These are phyloP conservation scores for Coniochaeta sp. DNA, from an alignment of 2,329 filamentous ascomycete genomes.

Conservation along the genomic window DNA sequence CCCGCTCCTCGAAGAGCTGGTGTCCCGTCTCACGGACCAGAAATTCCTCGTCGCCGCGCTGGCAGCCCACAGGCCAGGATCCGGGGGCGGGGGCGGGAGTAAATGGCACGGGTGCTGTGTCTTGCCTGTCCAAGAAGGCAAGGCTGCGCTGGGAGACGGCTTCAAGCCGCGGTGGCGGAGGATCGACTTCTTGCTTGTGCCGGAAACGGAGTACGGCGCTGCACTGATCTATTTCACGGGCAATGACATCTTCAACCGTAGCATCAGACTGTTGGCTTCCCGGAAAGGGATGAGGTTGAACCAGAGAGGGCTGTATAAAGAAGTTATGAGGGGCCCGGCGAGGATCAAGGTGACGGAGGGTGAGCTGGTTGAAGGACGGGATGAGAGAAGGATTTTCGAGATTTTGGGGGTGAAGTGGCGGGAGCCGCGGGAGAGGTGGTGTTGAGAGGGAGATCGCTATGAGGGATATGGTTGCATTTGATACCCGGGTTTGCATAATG, in stretches of 20 bases:
- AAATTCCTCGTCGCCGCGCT: constrained; percentile 66
- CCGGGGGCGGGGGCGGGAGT: constrained; percentile 45
- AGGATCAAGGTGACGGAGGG: constrained; percentile 59
- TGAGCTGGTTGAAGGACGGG: constrained; percentile 61
- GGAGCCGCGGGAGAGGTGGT: constrained; percentile 68
- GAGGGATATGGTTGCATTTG: background rate
- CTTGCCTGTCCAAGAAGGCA: constrained; percentile 39
- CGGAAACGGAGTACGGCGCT: constrained; percentile 69
- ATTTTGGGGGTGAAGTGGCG: constrained; percentile 78
- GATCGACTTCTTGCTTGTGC: constrained; percentile 80
- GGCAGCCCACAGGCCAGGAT: constrained; percentile 37
- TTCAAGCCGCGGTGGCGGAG: constrained; percentile 59
- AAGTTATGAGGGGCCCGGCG: constrained; percentile 54
- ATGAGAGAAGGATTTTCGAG: constrained; percentile 77
- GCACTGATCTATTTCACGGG: constrained; percentile 94
- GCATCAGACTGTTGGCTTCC: constrained; percentile 65
- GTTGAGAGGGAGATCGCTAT: constrained; percentile 33
- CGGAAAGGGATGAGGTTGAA: constrained; percentile 81
- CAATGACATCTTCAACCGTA: constrained; percentile 90
- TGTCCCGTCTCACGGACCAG: constrained; percentile 49
- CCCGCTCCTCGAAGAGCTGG: constrained; percentile 53
- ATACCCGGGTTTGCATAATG: background rate
- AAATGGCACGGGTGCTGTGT: constrained; percentile 88
- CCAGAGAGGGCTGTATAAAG: constrained; percentile 69
- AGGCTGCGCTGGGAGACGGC: constrained; percentile 9